These are phyloP conservation scores for Schizothecium vesticola DNA, from an alignment of 495 filamentous ascomycete species.

Conservation along the genomic window DNA sequence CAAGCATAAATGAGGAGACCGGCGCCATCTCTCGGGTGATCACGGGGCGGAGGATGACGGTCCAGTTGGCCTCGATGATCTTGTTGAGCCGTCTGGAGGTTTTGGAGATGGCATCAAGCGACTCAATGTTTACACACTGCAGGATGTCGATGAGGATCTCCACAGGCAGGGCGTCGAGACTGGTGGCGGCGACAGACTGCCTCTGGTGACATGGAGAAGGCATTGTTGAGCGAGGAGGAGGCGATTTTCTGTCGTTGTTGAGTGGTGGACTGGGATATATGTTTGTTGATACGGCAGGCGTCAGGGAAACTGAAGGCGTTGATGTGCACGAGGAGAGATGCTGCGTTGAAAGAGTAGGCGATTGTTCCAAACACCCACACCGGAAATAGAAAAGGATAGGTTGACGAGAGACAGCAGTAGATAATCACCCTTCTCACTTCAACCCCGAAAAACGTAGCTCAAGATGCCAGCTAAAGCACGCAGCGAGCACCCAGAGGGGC, in stretches of 20 bases:
- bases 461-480: background rate
- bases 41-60: slow-evolving; percentile 19
- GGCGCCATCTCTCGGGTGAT: slow-evolving; percentile 55
- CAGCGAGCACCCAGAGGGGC: background rate
- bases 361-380: background rate
- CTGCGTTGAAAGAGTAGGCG: background rate
- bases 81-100: slow-evolving; percentile 18
- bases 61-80: slow-evolving; percentile 22
- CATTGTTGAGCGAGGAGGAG: background rate
- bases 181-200: background rate
- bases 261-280: background rate
- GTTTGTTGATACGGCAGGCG: background rate
- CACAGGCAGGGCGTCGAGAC: slow-evolving; percentile 16
- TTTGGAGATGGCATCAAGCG: slow-evolving; percentile 19
- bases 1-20: slow-evolving; percentile 52
- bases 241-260: background rate
- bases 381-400: background rate
- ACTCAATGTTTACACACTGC: slow-evolving; percentile 23
- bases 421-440: background rate
- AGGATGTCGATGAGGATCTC: slow-evolving; percentile 34
- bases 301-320: background rate
- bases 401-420: background rate
- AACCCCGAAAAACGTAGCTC: background rate
- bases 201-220: background rate
- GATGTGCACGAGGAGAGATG: background rate